phyloP scores from a whole-genome alignment of 352 stramenopile genomes.

The Phytophthora cryptogea region DNA sequence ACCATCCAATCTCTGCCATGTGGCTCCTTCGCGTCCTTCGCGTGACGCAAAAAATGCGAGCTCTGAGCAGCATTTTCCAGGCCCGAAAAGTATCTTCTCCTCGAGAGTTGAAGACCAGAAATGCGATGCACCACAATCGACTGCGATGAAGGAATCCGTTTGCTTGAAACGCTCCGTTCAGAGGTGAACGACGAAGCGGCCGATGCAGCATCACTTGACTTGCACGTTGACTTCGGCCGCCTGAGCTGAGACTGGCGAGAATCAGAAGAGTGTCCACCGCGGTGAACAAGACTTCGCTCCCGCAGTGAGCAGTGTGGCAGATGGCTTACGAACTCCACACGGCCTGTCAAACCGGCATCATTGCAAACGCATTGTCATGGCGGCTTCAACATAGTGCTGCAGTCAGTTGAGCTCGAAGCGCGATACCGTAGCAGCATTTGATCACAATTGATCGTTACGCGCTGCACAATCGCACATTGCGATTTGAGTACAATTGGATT shows the following conservation, averaged over 20 bases:
- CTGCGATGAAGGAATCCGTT: not conserved
- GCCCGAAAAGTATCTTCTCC: not conserved
- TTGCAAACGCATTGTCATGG: not conserved
- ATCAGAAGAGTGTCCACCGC: not conserved
- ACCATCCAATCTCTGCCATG: conserved; percentile 15
- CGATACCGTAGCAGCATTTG: not conserved
- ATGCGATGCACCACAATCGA: not conserved
- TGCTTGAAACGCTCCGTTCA: conserved; percentile 3
- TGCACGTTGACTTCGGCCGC: not conserved
- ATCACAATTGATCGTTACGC: not conserved
- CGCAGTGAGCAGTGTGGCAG: not conserved
- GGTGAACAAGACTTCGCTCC: not conserved
- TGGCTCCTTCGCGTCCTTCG: not conserved
- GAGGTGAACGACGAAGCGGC: no score
- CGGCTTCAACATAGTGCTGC: not conserved
- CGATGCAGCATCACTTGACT: conserved; percentile 1
- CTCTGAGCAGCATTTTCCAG: not conserved
- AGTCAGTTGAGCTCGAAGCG: not conserved
- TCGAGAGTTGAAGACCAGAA: not conserved
- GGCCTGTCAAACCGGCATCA: not conserved
- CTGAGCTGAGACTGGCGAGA: not conserved
- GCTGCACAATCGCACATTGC: not conserved
- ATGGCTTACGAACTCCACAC: not conserved
- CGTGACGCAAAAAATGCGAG: conserved; percentile 1
- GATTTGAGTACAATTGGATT: no score